phyloP scores from a whole-genome alignment of 768 basidiomycete genomes.

The Dacryopinax spathularia region DNA sequence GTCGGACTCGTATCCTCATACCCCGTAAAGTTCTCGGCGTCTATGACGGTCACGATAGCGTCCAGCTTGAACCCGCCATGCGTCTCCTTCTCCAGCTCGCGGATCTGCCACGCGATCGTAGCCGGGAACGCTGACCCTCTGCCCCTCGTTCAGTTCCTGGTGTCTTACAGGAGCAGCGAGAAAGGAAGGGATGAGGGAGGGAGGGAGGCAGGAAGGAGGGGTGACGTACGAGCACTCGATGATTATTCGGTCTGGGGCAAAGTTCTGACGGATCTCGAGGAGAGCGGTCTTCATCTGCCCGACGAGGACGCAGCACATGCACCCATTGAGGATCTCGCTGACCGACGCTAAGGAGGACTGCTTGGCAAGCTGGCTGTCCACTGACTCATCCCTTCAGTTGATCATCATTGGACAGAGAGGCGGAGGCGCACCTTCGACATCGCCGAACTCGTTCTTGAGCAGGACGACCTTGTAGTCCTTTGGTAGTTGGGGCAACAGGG shows the following conservation, averaged over 20 bases:
- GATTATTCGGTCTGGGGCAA: slow-evolving; percentile 76
- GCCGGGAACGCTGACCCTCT: slow-evolving; percentile 94
- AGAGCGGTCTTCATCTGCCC: slow-evolving; percentile 89
- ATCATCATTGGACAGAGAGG: neutral
- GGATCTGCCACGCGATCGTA: slow-evolving; percentile 86
- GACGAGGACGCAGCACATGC: slow-evolving; percentile 91
- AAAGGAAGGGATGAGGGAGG: neutral
- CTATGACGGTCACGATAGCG: slow-evolving; percentile 80
- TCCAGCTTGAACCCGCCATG: slow-evolving; percentile 65
- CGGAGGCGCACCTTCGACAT: slow-evolving; percentile 55
- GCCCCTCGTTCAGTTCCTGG: no score
- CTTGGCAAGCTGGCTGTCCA: slow-evolving; percentile 80
- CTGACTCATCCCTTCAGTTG: slow-evolving; percentile 26
- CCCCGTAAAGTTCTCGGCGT: slow-evolving; percentile 80
- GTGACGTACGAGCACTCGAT: slow-evolving; percentile 89
- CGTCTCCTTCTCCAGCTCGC: slow-evolving; percentile 73
- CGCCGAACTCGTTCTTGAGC: slow-evolving; percentile 93
- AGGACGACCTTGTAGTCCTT: slow-evolving; percentile 78
- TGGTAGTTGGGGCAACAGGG: slow-evolving; percentile 66
- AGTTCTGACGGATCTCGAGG: slow-evolving; percentile 77
- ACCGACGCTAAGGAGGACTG: slow-evolving; percentile 75
- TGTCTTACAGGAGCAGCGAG: no score
- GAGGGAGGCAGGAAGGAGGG: neutral
- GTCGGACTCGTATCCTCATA: slow-evolving; percentile 89
- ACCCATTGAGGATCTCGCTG: slow-evolving; percentile 90